Base-by-base conservation (phyloP, 352 stramenopile species). In the Phytopythium boreale region DNA sequence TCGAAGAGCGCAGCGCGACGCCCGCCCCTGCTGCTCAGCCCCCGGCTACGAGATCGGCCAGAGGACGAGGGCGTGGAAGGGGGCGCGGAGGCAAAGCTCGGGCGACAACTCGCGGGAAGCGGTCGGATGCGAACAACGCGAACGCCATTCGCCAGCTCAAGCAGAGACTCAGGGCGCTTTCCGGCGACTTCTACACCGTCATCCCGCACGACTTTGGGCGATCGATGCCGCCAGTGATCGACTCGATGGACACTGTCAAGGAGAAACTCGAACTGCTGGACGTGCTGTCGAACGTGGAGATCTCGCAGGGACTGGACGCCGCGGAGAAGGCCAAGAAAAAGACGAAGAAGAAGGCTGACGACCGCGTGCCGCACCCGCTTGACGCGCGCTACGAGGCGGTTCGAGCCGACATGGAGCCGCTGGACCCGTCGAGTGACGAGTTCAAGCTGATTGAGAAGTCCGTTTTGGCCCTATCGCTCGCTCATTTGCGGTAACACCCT, bases 201-300 rank as follows among this genome's bases (percentile, higher is more conserved):
- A 88, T 92, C 43, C 83, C 83, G 41, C 83, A 92, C 52, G 76
- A 92, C 41, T 89, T 90, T 64, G 80, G 83, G 15, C 79, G 74
- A 7, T 65, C 67, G 9, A 36, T 89, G 44, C 80, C 83, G 2
- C 80, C 79, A 0, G 56, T 80, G 24, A 89, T 92, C 61, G 68
- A 68, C 3, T 78, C 70, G 20, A 77, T 87, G 62, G 74, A 71
- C 9, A 70, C 80, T 47, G 59, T 92, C 20, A 84, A 84, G 55
- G 46, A 75, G 56, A 91, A 91, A 51, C 69, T 91, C 1, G 78
- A 87, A 24, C 56, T 91, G 57, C 73, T 91, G 9, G 72, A 89
- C 66, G 76, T 89, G 59, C 64, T 90, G 49, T 76, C 74, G 24
- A 84, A 88, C 43, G 43, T 88, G 31, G 79, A 90, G 57, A 86